A percentile compares a stretch with the other conserved stretches of the same genome.
phyloP scores from a whole-genome alignment of 2,329 filamentous ascomycete species.

The Curvularia spicifera region DNA sequence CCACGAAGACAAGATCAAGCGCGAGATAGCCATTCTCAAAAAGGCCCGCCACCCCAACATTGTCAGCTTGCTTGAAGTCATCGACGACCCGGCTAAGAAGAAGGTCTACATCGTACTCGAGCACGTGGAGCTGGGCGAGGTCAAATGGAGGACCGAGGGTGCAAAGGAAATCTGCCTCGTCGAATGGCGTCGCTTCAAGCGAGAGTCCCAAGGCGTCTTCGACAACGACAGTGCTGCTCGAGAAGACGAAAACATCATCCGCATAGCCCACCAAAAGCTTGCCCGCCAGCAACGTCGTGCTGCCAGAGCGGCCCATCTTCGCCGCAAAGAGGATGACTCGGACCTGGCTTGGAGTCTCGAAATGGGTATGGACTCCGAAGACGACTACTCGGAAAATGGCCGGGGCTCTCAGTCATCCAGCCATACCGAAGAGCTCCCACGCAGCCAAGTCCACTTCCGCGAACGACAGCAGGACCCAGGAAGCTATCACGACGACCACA shows the following conservation, averaged over 20 bases:
- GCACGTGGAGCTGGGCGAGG: slow-evolving; percentile 91
- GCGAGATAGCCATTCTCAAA: slow-evolving; percentile 96
- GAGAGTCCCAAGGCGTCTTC: slow-evolving; percentile 63
- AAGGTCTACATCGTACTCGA: slow-evolving; percentile 99
- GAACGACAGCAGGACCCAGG: slow-evolving; percentile 31
- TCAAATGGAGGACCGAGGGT: slow-evolving; percentile 91
- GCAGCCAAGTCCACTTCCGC: slow-evolving; percentile 27
- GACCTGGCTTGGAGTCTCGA: slow-evolving; percentile 84
- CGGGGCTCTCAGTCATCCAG: slow-evolving; percentile 36
- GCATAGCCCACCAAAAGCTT: slow-evolving; percentile 44
- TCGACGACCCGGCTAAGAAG: slow-evolving; percentile 93
- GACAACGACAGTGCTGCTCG: slow-evolving; percentile 51
- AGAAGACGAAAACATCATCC: slow-evolving; percentile 55
- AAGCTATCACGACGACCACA: slow-evolving; percentile 33
- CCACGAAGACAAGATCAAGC: slow-evolving; percentile 83
- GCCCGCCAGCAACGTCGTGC: slow-evolving; percentile 54
- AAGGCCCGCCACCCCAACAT: slow-evolving; percentile 98
- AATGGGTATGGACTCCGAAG: slow-evolving; percentile 68
- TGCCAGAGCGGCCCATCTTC: slow-evolving; percentile 45
- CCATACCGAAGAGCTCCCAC: slow-evolving; percentile 27
- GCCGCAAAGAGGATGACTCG: slow-evolving; percentile 46
- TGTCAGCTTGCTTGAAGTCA: slow-evolving; percentile 92
- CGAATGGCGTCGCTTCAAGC: slow-evolving; percentile 81
- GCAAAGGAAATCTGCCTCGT: slow-evolving; percentile 80
- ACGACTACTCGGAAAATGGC: slow-evolving; percentile 51